Conservation (phyloP, 345 rosid genomes). For the Noccaea bulbosa region DNA sequence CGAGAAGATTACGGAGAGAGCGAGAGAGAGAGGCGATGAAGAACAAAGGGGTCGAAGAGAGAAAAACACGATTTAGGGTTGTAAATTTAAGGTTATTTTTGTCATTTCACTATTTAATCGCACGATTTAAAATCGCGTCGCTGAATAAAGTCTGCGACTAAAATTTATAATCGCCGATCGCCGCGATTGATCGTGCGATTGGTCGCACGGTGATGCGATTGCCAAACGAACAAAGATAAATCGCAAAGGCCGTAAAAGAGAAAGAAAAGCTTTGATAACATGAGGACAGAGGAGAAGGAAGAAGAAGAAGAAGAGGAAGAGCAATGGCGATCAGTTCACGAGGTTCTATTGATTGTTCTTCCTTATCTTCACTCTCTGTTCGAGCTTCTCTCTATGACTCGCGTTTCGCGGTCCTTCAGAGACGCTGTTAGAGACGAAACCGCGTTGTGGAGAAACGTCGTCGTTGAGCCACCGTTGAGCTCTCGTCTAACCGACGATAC, state of each 20-base stretch:
- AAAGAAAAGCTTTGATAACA: slow-evolving; percentile 1
- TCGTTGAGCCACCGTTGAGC: slow-evolving; percentile 52
- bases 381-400: slow-evolving; percentile 61
- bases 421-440: slow-evolving; percentile 57
- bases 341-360: slow-evolving; percentile 60
- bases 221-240: neutral
- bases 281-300: slow-evolving; percentile 1
- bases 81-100: too few relatives aligned
- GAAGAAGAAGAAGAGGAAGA: slow-evolving; percentile 40
- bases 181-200: too few relatives aligned
- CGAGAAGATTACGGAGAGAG: too few relatives aligned
- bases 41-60: too few relatives aligned
- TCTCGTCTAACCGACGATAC: slow-evolving; percentile 55
- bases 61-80: too few relatives aligned
- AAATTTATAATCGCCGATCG: too few relatives aligned
- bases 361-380: slow-evolving; percentile 58
- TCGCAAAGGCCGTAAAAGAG: neutral
- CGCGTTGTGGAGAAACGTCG: slow-evolving; percentile 59
- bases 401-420: slow-evolving; percentile 55
- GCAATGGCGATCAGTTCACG: slow-evolving; percentile 49
- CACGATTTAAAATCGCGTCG: too few relatives aligned
- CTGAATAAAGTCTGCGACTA: too few relatives aligned
- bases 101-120: too few relatives aligned
- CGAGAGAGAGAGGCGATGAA: too few relatives aligned
- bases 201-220: too few relatives aligned